A percentile compares a stretch with the other conserved stretches of the same genome.
Conservation (phyloP, 345 rosid genomes). For the Turnera subulata region DNA sequence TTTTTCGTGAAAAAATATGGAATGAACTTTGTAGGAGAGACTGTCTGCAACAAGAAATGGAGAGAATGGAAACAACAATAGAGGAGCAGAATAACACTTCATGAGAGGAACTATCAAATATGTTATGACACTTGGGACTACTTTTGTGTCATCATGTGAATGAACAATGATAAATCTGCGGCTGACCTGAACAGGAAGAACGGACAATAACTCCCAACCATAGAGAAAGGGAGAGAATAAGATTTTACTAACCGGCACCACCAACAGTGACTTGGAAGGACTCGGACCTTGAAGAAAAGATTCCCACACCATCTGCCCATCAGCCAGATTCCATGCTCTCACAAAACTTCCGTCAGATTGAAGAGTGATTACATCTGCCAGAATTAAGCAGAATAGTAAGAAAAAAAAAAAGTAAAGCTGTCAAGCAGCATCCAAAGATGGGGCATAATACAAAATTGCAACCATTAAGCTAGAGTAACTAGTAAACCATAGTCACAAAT, state of each 20-base stretch:
- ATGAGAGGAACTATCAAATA: neutral
- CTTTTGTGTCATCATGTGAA: too few species aligned
- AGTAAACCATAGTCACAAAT: neutral
- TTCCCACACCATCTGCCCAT: slow-evolving; percentile 99
- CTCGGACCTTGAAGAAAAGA: slow-evolving; percentile 54
- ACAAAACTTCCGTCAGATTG: slow-evolving; percentile 72
- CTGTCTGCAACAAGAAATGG: neutral
- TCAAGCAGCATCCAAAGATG: too few species aligned
- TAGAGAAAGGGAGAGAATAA: neutral
- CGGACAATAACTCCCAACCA: too few species aligned
- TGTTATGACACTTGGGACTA: neutral
- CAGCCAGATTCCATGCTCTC: slow-evolving; percentile 99
- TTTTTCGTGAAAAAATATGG: neutral
- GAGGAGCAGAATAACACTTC: neutral
- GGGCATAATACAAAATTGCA: neutral
- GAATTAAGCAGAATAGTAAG: slow-evolving; percentile 11
- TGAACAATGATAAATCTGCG: neutral
- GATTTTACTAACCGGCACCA: slow-evolving; percentile 53
- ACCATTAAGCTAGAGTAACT: neutral
- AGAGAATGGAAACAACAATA: neutral
- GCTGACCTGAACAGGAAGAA: neutral
- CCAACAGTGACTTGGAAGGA: slow-evolving; percentile 55
- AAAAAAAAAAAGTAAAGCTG: neutral
- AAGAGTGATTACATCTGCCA: slow-evolving; percentile 78
- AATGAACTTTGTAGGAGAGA: neutral